Evolutionary conservation across 176 grass and related monocot species (phyloP), one percentile per base, ranked within the genome.

Genomic region (Oryza longistaminata): DNA sequence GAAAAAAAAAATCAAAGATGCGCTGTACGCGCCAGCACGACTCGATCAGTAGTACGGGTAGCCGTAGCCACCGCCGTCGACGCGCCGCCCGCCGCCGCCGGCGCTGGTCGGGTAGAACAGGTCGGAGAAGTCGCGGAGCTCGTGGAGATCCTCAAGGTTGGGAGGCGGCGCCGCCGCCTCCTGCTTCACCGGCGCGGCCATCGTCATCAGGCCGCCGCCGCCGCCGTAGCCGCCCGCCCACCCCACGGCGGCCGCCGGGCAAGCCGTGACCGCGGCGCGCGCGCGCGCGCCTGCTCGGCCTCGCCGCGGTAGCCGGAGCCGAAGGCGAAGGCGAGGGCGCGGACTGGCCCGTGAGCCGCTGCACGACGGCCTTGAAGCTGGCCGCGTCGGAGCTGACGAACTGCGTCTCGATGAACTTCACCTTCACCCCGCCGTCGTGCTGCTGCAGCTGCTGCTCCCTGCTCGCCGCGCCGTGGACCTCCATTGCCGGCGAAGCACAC

Each of bases 361-460:
- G 88, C 73, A 95, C 88, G 69, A 93, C 88, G 76, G 91, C 34
- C 91, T 95, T 95, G 85, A 95, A 95, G 89, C 72, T 87, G 25
- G 91, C 86, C 7, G 76, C 88, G 82, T 95, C 86, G 79, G 91
- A 91, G 75, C 85, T 80, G 88, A 95, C 78, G 58, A 91, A 95
- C 74, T 72, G 91, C 71, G 93, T 93, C 91, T 95, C 91, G 88
- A 95, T 89, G 83, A 92, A 68, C 80, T 90, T 93, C 40, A 95
- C 86, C 83, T 91, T 95, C 22, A 91, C 88, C 21, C 76, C 73
- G 25, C 11, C 69, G 46, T 2, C 25, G 19, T 19, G 31, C 9
- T 72, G 37, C 35, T 44, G 31, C 9, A 66, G 37, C 35, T 44
- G 62, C 68, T 25, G 61, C 35, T 37, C 35, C 70, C 7, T 58